Evolutionary conservation across 139 green algal genomes (phyloP).

Genomic region (Chlamydomonas urium): DNA sequence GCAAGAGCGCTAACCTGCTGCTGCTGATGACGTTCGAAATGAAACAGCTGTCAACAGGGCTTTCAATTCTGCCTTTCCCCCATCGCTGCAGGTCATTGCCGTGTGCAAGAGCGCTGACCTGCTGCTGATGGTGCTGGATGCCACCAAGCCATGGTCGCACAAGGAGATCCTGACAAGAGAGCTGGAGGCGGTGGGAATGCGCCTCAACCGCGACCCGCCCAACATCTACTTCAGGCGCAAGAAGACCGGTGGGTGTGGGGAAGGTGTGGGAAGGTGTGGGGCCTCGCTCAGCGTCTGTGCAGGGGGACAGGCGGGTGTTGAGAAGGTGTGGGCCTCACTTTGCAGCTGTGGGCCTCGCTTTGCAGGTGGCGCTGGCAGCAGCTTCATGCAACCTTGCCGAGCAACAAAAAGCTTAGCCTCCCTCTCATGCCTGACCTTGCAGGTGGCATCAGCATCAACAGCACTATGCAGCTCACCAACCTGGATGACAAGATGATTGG

Average conservation of each 20-base stretch:
- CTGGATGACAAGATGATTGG: slow-evolving; percentile 90
- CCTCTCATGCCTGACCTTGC: too few relatives aligned
- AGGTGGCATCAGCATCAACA: slow-evolving; percentile 86
- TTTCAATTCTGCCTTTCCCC: too few relatives aligned
- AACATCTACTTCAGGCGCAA: slow-evolving; percentile 94
- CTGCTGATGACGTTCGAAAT: too few relatives aligned
- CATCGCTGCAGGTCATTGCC: slow-evolving; percentile 85
- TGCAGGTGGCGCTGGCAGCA: too few relatives aligned
- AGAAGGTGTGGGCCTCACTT: too few relatives aligned
- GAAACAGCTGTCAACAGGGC: too few relatives aligned
- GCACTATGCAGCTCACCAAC: slow-evolving; percentile 74
- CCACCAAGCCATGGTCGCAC: slow-evolving; percentile 89
- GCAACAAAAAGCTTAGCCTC: too few relatives aligned
- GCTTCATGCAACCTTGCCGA: too few relatives aligned
- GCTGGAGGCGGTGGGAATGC: slow-evolving; percentile 60
- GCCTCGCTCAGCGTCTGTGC: too few relatives aligned
- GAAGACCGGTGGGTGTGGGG: slow-evolving; percentile 72
- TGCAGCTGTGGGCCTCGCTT: too few relatives aligned
- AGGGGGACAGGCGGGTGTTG: too few relatives aligned
- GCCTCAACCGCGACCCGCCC: slow-evolving; percentile 84
- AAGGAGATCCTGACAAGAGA: slow-evolving; percentile 85
- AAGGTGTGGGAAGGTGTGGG: slow-evolving; percentile 1
- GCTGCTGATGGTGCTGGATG: slow-evolving; percentile 99
- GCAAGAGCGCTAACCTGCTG: too few relatives aligned
- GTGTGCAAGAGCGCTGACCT: slow-evolving; percentile 97